Evolutionary conservation across 768 basidiomycete species (phyloP).

Genomic region (Auricularia heimuer): DNA sequence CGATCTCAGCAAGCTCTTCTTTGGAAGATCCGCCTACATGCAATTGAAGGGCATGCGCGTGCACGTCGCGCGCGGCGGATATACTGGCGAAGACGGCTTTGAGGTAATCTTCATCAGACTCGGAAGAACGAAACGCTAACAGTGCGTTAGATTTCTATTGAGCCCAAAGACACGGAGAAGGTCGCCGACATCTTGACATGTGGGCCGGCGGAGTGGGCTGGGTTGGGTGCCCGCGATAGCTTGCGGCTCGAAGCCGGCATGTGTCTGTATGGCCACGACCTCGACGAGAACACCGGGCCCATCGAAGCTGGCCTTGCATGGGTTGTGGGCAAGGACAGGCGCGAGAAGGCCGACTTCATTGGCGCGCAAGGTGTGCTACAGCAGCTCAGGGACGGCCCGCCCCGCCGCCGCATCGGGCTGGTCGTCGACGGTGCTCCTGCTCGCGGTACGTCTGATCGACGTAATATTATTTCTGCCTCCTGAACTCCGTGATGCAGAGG

Average conservation of each 20-base stretch:
- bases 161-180: conserved; percentile 62
- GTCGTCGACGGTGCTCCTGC: conserved; percentile 80
- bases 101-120: conserved; percentile 41
- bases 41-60: conserved; percentile 64
- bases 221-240: conserved; percentile 87
- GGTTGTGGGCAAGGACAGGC: conserved; percentile 92
- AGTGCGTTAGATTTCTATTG: conserved; percentile 67
- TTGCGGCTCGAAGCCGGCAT: conserved; percentile 93
- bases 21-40: conserved; percentile 76
- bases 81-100: conserved; percentile 98
- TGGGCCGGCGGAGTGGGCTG: conserved; percentile 61
- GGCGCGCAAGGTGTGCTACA: conserved; percentile 63
- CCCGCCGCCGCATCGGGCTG: conserved; percentile 70
- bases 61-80: conserved; percentile 89
- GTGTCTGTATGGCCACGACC: conserved; percentile 92
- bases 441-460: conserved; percentile 42
- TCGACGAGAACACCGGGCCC: conserved; percentile 78
- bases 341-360: conserved; percentile 54
- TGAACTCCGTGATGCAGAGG: conserved; percentile 38
- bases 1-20: conserved; percentile 65
- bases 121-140: background rate
- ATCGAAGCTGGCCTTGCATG: conserved; percentile 88
- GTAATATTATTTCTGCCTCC: background rate
- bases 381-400: conserved; percentile 73
- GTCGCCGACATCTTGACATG: conserved; percentile 56